phyloP scores from a whole-genome alignment of 495 filamentous ascomycete genomes.

The Paragyromitra xinjiangensis region DNA sequence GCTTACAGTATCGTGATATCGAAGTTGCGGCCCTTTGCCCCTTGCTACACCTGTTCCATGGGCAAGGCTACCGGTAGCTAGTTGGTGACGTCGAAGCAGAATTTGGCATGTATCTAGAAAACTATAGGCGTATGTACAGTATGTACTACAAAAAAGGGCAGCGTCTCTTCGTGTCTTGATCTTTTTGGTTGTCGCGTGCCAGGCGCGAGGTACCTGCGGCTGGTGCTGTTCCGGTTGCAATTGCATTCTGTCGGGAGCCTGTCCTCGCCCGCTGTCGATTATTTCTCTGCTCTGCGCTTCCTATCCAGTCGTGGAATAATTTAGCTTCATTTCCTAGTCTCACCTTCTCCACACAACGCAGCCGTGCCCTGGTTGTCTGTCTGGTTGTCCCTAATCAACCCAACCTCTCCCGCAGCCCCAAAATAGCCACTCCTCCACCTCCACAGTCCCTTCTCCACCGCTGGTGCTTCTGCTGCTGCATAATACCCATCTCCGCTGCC shows the following conservation, averaged over 20 bases:
- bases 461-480: constrained; percentile 41
- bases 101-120: constrained; percentile 42
- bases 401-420: constrained; percentile 51
- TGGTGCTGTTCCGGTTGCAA: constrained; percentile 40
- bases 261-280: constrained; percentile 40
- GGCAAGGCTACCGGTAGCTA: constrained; percentile 7
- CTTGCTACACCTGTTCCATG: constrained; percentile 6
- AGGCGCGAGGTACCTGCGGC: constrained; percentile 50
- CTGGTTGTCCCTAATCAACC: constrained; percentile 49
- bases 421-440: constrained; percentile 52
- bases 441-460: constrained; percentile 47
- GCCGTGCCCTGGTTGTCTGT: constrained; percentile 49
- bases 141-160: constrained; percentile 28
- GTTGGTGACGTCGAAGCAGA: constrained; percentile 28
- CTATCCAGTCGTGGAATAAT: constrained; percentile 43
- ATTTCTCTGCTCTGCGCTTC: constrained; percentile 48
- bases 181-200: constrained; percentile 52
- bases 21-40: constrained; percentile 6
- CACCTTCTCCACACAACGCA: constrained; percentile 51
- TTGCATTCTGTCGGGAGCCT: constrained; percentile 38
- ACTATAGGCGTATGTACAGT: constrained; percentile 35
- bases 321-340: constrained; percentile 51
- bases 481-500: constrained; percentile 47
- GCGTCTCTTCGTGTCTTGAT: constrained; percentile 39
- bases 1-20: constrained; percentile 32